Percentiles rank a stretch among this genome's conserved stretches.
phyloP scores from a whole-genome alignment of 768 basidiomycete genomes.

The Kwoniella dendrophila region DNA sequence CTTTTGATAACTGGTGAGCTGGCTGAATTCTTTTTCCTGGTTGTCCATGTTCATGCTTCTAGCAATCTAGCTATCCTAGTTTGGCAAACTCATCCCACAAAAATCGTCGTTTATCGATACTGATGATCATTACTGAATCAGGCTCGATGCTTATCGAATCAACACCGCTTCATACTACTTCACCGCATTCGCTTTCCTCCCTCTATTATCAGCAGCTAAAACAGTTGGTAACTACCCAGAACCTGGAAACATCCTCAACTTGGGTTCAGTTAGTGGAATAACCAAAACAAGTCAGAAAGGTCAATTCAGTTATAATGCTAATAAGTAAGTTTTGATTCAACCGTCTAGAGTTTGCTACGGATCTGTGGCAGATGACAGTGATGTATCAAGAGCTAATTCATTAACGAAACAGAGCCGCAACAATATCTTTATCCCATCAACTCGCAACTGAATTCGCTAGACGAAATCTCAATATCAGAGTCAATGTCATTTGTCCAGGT shows the following conservation, averaged over 20 bases:
- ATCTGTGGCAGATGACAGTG: too few relatives aligned
- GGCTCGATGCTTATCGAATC: slow-evolving; percentile 47
- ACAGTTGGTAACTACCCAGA: slow-evolving; percentile 59
- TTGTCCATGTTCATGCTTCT: background rate
- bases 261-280: slow-evolving; percentile 60
- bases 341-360: background rate
- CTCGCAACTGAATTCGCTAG: slow-evolving; percentile 47
- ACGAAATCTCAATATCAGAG: slow-evolving; percentile 39
- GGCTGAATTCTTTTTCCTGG: background rate
- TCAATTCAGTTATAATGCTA: slow-evolving; percentile 61
- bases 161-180: slow-evolving; percentile 63
- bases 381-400: too few relatives aligned
- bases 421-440: slow-evolving; percentile 28
- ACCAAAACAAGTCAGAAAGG: slow-evolving; percentile 58
- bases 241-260: slow-evolving; percentile 59
- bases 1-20: slow-evolving; percentile 48
- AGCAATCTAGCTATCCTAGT: background rate
- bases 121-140: slow-evolving; percentile 1
- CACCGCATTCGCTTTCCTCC: slow-evolving; percentile 78
- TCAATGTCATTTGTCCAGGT: slow-evolving; percentile 47
- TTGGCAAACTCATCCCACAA: too few relatives aligned
- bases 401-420: slow-evolving; percentile 3
- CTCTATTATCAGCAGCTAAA: slow-evolving; percentile 71
- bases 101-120: background rate
- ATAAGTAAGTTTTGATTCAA: slow-evolving; percentile 51